Evolutionary conservation across 352 stramenopile genomes (phyloP).

Genomic region (Globisporangium nodosum): DNA sequence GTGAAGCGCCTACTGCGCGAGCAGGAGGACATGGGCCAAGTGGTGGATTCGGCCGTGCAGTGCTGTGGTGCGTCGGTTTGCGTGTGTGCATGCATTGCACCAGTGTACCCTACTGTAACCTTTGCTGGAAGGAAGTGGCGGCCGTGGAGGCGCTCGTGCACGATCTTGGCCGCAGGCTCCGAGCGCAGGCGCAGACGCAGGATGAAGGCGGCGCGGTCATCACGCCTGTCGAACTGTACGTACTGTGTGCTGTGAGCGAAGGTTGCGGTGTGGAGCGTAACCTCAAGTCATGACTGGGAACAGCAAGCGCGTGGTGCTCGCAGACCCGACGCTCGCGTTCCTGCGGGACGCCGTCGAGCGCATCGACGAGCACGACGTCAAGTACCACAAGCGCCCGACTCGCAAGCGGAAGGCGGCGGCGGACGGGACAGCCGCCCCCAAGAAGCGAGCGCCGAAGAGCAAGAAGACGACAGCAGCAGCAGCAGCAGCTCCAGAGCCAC

Average conservation of each 20-base stretch:
- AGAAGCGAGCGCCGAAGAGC: background rate
- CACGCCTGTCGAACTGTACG: conserved; percentile 62
- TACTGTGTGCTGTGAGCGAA: background rate
- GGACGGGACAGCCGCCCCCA: background rate
- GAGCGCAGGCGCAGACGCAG: background rate
- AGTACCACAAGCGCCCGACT: conserved; percentile 36
- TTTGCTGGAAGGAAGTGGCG: conserved; percentile 25
- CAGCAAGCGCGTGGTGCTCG: conserved; percentile 54
- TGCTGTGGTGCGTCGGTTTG: conserved; percentile 27
- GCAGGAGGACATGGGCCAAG: conserved; percentile 70
- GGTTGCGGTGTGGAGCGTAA: too few relatives aligned
- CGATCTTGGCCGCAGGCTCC: conserved; percentile 46
- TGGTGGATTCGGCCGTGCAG: conserved; percentile 42
- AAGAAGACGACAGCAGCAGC: conserved; percentile 8
- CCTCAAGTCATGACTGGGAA: background rate
- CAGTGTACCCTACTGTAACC: background rate
- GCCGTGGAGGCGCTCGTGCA: conserved; percentile 54
- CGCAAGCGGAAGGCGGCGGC: conserved; percentile 18
- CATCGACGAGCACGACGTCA: conserved; percentile 59
- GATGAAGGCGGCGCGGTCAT: conserved; percentile 11
- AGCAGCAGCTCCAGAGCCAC: background rate
- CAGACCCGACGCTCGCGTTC: conserved; percentile 38
- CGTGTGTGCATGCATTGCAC: background rate
- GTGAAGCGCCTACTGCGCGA: conserved; percentile 64
- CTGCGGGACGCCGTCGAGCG: conserved; percentile 41